Conservation (phyloP, 2,329 filamentous ascomycete species). For the Epichloe sylvatica region DNA sequence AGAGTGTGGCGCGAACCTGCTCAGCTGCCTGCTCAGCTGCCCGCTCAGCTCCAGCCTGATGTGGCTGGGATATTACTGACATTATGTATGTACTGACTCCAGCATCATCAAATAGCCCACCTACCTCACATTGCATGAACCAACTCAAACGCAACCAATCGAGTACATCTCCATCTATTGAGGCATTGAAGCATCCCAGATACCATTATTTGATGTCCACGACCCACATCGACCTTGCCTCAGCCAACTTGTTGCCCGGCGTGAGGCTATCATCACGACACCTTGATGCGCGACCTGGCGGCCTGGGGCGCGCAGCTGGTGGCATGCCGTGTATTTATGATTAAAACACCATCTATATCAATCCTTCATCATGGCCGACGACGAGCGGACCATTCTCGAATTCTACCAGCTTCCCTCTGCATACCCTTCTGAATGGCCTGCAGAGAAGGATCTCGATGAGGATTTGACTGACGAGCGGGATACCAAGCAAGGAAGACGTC, state of each 20-base stretch:
- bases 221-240: background rate
- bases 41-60: background rate
- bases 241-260: background rate
- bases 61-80: slow-evolving; percentile 3
- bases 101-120: background rate
- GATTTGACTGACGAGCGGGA: slow-evolving; percentile 46
- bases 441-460: slow-evolving; percentile 58
- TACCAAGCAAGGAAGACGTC: slow-evolving; percentile 42
- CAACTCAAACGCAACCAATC: too few relatives aligned
- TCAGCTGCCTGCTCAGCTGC: background rate
- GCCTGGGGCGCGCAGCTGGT: background rate
- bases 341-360: background rate
- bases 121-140: background rate
- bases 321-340: slow-evolving; percentile 1
- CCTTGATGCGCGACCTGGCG: background rate
- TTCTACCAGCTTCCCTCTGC: slow-evolving; percentile 80
- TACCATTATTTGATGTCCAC: background rate
- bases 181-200: too few relatives aligned
- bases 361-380: slow-evolving; percentile 44
- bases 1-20: slow-evolving; percentile 3
- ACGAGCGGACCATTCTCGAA: slow-evolving; percentile 64
- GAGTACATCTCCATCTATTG: background rate
- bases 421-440: slow-evolving; percentile 75
- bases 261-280: background rate
- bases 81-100: too few relatives aligned